These are phyloP conservation scores for Calocybe indica DNA, from an alignment of 768 basidiomycete genomes.

Conservation along the genomic window DNA sequence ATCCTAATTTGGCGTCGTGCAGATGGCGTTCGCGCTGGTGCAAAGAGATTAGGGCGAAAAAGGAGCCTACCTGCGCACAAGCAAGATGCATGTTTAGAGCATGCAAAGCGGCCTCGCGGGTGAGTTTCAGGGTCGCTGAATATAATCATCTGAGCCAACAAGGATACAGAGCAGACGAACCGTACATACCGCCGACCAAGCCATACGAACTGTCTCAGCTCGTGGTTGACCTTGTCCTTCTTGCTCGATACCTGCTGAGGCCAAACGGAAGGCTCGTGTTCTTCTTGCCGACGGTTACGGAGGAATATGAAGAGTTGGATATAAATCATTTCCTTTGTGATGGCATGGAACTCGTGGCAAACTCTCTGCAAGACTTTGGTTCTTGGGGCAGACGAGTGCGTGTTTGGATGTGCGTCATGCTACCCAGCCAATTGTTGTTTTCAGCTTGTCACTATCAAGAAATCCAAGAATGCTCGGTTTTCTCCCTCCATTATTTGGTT, in stretches of 20 bases:
- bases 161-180: slow-evolving; percentile 44
- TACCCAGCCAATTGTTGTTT: neutral
- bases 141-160: neutral
- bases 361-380: slow-evolving; percentile 90
- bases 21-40: slow-evolving; percentile 92
- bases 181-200: slow-evolving; percentile 84
- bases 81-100: slow-evolving; percentile 29
- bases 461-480: slow-evolving; percentile 40
- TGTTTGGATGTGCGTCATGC: slow-evolving; percentile 5
- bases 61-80: slow-evolving; percentile 35
- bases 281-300: slow-evolving; percentile 89
- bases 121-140: slow-evolving; percentile 23
- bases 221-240: slow-evolving; percentile 71
- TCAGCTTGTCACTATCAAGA: slow-evolving; percentile 89
- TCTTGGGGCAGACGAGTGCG: slow-evolving; percentile 90
- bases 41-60: slow-evolving; percentile 74
- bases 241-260: slow-evolving; percentile 79
- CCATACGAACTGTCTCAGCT: slow-evolving; percentile 91
- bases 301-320: slow-evolving; percentile 87
- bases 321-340: slow-evolving; percentile 71
- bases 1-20: slow-evolving; percentile 1
- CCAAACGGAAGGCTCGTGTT: slow-evolving; percentile 89
- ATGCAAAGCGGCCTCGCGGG: slow-evolving; percentile 34
- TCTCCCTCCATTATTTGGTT: slow-evolving; percentile 50
- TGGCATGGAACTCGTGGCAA: slow-evolving; percentile 85